These are phyloP conservation scores for Hippophae rhamnoides DNA, from an alignment of 306 rosid genomes.

Conservation along the genomic window DNA sequence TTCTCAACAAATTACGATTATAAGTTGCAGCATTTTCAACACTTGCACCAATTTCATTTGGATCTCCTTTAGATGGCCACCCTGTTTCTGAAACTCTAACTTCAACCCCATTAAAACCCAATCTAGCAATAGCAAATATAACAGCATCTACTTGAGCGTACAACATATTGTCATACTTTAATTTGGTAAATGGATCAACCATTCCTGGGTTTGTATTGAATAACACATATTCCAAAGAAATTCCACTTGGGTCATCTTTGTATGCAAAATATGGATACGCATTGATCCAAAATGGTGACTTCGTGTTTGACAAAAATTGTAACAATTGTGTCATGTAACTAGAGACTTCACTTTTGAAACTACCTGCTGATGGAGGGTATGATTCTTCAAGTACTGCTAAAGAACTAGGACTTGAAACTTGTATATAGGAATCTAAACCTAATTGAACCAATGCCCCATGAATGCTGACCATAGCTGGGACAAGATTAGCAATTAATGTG, in stretches of 20 bases:
- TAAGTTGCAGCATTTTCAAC: slow-evolving; percentile 70
- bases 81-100: slow-evolving; percentile 89
- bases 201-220: slow-evolving; percentile 58
- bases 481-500: slow-evolving; percentile 42
- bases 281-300: slow-evolving; percentile 94
- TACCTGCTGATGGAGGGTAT: slow-evolving; percentile 89
- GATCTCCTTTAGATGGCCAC: slow-evolving; percentile 90
- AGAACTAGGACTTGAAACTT: slow-evolving; percentile 78
- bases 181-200: slow-evolving; percentile 67
- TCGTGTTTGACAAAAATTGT: slow-evolving; percentile 56
- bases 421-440: slow-evolving; percentile 56
- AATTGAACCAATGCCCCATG: slow-evolving; percentile 49
- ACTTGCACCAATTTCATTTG: slow-evolving; percentile 62
- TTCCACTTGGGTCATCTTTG: slow-evolving; percentile 43
- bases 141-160: slow-evolving; percentile 98
- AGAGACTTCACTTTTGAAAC: slow-evolving; percentile 53
- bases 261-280: slow-evolving; percentile 92
- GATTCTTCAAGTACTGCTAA: slow-evolving; percentile 73
- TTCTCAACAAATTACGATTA: slow-evolving; percentile 61
- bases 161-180: slow-evolving; percentile 82
- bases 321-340: slow-evolving; percentile 56
- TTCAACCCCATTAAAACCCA: slow-evolving; percentile 68
- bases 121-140: slow-evolving; percentile 59
- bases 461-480: slow-evolving; percentile 78
- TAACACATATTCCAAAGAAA: slow-evolving; percentile 67